These are phyloP conservation scores for Euclidium syriacum DNA, from an alignment of 345 rosid genomes.

Conservation along the genomic window DNA sequence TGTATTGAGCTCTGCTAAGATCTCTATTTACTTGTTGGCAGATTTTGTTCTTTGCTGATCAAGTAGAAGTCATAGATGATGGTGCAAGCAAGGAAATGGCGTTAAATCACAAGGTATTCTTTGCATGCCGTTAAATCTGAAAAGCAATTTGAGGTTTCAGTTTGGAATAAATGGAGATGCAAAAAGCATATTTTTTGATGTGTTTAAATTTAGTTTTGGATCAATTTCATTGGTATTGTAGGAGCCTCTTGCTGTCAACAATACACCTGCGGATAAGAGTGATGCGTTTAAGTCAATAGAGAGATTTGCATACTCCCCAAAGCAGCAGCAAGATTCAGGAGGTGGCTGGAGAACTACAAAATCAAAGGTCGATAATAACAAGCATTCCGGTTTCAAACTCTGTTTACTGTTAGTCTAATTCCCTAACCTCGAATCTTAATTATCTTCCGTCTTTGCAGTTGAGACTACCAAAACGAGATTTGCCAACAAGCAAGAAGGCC, in stretches of 20 bases:
- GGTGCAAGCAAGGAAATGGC: constrained; percentile 28
- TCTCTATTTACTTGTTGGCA: constrained; percentile 28
- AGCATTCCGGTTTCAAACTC: constrained; percentile 5
- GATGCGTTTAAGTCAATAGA: constrained; percentile 45
- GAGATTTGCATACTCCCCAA: constrained; percentile 53
- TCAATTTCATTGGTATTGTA: constrained; percentile 18
- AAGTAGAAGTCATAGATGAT: constrained; percentile 37
- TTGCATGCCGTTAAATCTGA: not conserved
- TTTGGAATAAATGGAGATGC: not conserved
- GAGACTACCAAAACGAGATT: constrained; percentile 45
- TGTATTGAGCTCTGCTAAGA: constrained; percentile 1
- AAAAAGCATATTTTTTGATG: not conserved
- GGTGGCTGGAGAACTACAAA: constrained; percentile 89
- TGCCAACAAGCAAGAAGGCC: constrained; percentile 12
- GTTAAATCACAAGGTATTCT: constrained; percentile 35
- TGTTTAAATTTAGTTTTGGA: not conserved
- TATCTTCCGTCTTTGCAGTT: constrained; percentile 35
- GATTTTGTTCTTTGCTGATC: constrained; percentile 56
- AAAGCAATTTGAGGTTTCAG: not conserved
- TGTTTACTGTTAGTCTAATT: not conserved
- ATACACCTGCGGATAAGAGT: constrained; percentile 28
- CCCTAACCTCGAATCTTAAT: not conserved
- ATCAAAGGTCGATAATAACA: constrained; percentile 47
- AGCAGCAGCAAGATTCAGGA: constrained; percentile 33
- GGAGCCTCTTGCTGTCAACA: constrained; percentile 26